These are phyloP conservation scores for Cryptococcus sp. DNA, from an alignment of 1,284 basidiomycete genomes.

Conservation along the genomic window DNA sequence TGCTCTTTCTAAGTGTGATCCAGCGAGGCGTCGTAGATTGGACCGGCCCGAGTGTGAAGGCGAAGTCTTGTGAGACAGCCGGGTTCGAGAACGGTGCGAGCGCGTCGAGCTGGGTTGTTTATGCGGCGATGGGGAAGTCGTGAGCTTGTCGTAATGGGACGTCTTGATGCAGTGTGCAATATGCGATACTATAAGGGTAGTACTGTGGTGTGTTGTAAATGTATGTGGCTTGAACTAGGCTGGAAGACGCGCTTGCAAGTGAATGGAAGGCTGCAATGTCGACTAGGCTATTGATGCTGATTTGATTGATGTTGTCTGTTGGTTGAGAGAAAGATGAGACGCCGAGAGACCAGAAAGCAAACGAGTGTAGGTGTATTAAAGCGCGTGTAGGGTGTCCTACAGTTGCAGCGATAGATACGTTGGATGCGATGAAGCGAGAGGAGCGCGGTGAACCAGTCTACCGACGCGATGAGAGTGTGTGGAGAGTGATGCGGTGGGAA, in stretches of 20 bases:
- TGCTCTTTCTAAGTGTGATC: no score
- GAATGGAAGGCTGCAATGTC: no score
- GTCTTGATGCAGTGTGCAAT: not conserved
- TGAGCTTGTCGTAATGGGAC: constrained; percentile 2
- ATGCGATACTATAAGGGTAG: no score
- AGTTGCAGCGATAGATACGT: no score
- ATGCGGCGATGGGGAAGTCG: not conserved
- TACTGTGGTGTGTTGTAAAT: not conserved
- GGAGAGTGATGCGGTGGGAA: not conserved
- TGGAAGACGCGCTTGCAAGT: no score
- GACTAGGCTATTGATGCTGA: no score
- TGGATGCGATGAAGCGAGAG: not conserved
- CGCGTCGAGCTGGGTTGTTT: no score
- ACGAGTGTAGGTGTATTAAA: constrained; percentile 7
- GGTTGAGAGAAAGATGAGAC: not conserved
- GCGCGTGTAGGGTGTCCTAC: not conserved
- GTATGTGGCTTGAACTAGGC: constrained; percentile 7
- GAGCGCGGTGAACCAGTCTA: constrained; percentile 1
- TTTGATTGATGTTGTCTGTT: no score
- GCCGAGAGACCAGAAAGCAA: not conserved
- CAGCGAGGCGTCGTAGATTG: no score
- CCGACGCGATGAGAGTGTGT: not conserved
- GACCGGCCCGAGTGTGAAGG: no score
- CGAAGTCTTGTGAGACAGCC: no score
- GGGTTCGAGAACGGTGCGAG: no score